Conservation (phyloP, 306 rosid genomes). For the Cyclanthera cordifolia region DNA sequence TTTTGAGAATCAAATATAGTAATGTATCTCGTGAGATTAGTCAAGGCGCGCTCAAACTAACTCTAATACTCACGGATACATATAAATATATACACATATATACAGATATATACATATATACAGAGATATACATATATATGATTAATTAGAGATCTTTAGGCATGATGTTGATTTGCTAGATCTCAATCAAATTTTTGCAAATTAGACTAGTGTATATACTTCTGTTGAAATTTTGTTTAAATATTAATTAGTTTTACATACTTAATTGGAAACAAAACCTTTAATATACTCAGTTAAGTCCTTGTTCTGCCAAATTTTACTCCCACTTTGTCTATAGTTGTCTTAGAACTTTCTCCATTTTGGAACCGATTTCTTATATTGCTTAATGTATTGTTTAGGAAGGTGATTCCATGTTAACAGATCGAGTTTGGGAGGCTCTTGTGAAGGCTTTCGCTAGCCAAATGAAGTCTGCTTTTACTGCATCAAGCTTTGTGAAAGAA, state of each 20-base stretch:
- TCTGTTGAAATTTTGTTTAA: neutral
- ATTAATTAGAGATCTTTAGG: neutral
- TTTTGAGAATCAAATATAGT: too few relatives aligned
- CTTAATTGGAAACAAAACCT: neutral
- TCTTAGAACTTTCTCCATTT: neutral
- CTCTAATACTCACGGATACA: too few relatives aligned
- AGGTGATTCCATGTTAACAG: conserved; percentile 81
- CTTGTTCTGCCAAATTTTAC: neutral
- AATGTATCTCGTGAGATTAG: too few relatives aligned
- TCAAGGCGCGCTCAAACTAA: too few relatives aligned
- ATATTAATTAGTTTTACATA: neutral
- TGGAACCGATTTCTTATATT: conserved; percentile 13
- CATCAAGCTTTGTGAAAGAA: conserved; percentile 96
- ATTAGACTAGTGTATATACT: neutral
- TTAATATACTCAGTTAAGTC: neutral
- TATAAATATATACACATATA: too few relatives aligned
- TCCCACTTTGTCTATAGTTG: neutral
- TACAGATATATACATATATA: too few relatives aligned
- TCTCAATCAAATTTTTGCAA: neutral
- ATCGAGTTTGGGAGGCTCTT: conserved; percentile 90
- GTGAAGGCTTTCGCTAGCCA: conserved; percentile 86
- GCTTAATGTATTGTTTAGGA: conserved; percentile 38
- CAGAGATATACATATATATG: too few relatives aligned
- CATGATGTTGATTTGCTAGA: neutral
- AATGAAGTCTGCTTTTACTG: conserved; percentile 94